phyloP scores from a whole-genome alignment of 208 protist species.

The Herpetomonas samuelpessoai region DNA sequence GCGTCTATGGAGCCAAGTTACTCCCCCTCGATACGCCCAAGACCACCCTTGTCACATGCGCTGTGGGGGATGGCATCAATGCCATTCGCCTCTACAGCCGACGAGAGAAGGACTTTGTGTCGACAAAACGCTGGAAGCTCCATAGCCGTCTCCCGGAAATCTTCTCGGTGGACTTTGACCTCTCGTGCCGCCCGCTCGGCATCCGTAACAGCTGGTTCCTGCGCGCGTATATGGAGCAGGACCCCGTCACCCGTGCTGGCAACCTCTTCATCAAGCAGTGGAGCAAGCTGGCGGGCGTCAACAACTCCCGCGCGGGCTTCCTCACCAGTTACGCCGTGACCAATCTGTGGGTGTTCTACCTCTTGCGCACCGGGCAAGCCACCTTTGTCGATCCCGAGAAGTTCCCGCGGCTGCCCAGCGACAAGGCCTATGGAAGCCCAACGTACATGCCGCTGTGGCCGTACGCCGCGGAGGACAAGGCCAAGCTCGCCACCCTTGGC shows the following conservation, averaged over 20 bases:
- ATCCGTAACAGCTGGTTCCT: conserved; percentile 86
- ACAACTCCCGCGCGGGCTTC: conserved; percentile 69
- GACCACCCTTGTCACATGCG: conserved; percentile 2
- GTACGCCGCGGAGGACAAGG: neutral
- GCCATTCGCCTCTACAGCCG: conserved; percentile 42
- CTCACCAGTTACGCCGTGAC: conserved; percentile 78
- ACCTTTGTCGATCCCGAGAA: conserved; percentile 43
- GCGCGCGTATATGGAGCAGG: conserved; percentile 55
- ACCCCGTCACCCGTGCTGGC: conserved; percentile 50
- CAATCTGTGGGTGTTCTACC: conserved; percentile 76
- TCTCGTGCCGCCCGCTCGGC: conserved; percentile 61
- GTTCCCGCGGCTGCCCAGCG: conserved; percentile 22
- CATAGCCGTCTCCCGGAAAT: conserved; percentile 43
- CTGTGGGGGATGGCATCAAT: conserved; percentile 16
- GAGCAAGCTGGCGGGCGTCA: conserved; percentile 73
- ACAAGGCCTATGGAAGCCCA: conserved; percentile 14
- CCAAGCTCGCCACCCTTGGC: neutral
- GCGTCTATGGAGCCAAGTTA: neutral
- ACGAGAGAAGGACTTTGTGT: conserved; percentile 10
- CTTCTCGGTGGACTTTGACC: conserved; percentile 77
- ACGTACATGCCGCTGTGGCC: conserved; percentile 59
- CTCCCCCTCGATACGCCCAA: neutral
- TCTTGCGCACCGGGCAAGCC: conserved; percentile 31
- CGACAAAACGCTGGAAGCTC: conserved; percentile 35
- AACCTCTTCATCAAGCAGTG: conserved; percentile 74